A percentile compares a stretch with the other conserved stretches of the same genome.
phyloP scores from a whole-genome alignment of 1,284 basidiomycete species.

The Cutaneotrichosporon dermatis region DNA sequence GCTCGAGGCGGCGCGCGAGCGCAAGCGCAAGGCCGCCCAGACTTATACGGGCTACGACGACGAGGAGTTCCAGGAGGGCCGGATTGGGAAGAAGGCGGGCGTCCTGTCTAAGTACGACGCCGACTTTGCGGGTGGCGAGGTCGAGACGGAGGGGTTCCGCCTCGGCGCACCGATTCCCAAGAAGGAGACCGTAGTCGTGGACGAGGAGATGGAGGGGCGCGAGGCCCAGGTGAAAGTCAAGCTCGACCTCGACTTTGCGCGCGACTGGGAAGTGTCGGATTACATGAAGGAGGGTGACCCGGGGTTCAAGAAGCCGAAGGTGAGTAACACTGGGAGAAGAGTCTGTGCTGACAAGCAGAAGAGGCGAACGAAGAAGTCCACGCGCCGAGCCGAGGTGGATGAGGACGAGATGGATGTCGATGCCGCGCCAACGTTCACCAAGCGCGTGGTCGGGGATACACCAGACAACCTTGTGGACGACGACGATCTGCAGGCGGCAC shows the following conservation, averaged over 20 bases:
- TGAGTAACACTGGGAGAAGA: background rate
- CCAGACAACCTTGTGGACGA: constrained; percentile 93
- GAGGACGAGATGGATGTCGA: constrained; percentile 75
- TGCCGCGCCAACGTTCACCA: constrained; percentile 49
- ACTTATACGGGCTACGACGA: constrained; percentile 97
- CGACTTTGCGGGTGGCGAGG: constrained; percentile 61
- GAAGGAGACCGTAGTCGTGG: constrained; percentile 53
- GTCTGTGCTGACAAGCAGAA: constrained; percentile 61
- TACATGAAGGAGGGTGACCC: constrained; percentile 86
- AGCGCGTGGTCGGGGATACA: constrained; percentile 55
- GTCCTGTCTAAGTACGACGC: constrained; percentile 94
- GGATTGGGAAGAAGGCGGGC: constrained; percentile 71
- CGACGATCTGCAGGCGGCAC: constrained; percentile 91
- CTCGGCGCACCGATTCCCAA: constrained; percentile 55
- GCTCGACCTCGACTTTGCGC: constrained; percentile 84
- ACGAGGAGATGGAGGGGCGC: constrained; percentile 50
- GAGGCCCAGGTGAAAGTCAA: constrained; percentile 40
- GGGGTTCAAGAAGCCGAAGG: constrained; percentile 88
- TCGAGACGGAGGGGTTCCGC: constrained; percentile 64
- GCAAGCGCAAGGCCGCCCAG: constrained; percentile 73
- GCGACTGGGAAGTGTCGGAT: constrained; percentile 75
- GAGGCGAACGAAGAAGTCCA: constrained; percentile 60
- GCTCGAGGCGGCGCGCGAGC: constrained; percentile 60
- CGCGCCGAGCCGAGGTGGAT: constrained; percentile 62
- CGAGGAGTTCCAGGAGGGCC: constrained; percentile 72